Evolutionary conservation across 2,329 filamentous ascomycete species (phyloP), one percentile per base, ranked within the genome.

Genomic region (Tothia fuscella): DNA sequence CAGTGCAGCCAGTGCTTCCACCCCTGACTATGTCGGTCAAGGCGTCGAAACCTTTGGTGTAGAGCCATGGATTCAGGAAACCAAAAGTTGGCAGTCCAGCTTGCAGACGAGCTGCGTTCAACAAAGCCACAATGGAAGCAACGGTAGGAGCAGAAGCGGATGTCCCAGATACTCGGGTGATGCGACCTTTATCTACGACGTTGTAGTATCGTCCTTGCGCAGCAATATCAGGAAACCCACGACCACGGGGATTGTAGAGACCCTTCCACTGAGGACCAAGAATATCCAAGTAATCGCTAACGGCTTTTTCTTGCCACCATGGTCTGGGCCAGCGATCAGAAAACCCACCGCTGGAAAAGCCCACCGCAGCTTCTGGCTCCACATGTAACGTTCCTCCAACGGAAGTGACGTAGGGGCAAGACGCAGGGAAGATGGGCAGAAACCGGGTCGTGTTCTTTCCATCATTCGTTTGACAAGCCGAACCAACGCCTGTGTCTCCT

Each of bases 51-150:
- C 48, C 50, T 13, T 41, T 45, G 3, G 25, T 17, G 50, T 75
- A 76, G 2, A 75, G 51, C 65, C 67, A 72, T 0, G 71, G 71
- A 47, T 75, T 75, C 24, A 75, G 46, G 59, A 73, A 74, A 0
- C 72, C 72, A 42, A 74, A 52, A 0, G 62, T 54, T 0, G 62
- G 48, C 49, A 67, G 61, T 4, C 67, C 66, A 6, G 55, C 57
- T 1, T 60, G 53, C 7, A 75, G 52, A 13, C 69, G 62, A 1
- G 67, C 70, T 48, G 76, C 73, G 48, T 79, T 78, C 40, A 78
- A 54, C 10, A 79, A 62, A 1, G 67, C 64, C 19, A 80, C 56
- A 17, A 78, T 58, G 2, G 62, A 68, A 1, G 71, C 70, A 32
- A 73, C 70, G 1, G 70, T 60, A 0, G 78, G 78, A 5, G 44